phyloP scores from a whole-genome alignment of 805 yeast genomes.

The Starmerella khaoyaiensis region DNA sequence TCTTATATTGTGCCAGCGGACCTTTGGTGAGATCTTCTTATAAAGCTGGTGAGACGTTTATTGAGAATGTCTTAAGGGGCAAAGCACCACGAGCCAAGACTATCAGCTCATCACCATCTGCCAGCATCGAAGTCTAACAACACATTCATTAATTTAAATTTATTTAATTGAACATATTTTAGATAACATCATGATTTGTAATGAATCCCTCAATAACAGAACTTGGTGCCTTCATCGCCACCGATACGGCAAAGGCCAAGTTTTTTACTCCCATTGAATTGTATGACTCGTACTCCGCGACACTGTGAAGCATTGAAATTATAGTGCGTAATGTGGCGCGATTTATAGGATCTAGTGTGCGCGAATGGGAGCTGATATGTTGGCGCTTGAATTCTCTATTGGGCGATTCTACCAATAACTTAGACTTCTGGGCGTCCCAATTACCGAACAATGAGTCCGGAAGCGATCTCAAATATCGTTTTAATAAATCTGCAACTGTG shows the following conservation, averaged over 20 bases:
- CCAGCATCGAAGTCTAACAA: too few species aligned
- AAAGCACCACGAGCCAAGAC: slow-evolving; percentile 14
- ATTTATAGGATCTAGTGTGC: slow-evolving; percentile 41
- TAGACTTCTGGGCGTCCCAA: slow-evolving; percentile 10
- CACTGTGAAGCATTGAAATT: slow-evolving; percentile 54
- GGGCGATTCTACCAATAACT: too few species aligned
- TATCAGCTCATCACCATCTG: too few species aligned
- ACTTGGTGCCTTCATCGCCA: slow-evolving; percentile 7
- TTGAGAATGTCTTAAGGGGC: slow-evolving; percentile 64
- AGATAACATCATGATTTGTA: not conserved
- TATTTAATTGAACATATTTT: too few species aligned
- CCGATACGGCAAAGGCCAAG: slow-evolving; percentile 34
- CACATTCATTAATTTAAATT: too few species aligned
- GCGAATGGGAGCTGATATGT: too few species aligned
- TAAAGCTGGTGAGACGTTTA: slow-evolving; percentile 96
- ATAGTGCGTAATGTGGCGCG: slow-evolving; percentile 48
- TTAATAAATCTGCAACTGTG: slow-evolving; percentile 74
- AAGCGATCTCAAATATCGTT: slow-evolving; percentile 66
- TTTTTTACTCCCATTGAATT: slow-evolving; percentile 82
- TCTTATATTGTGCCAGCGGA: slow-evolving; percentile 92
- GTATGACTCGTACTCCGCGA: slow-evolving; percentile 43
- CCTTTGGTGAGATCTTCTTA: slow-evolving; percentile 93
- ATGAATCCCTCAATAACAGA: slow-evolving; percentile 7
- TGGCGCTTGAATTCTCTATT: too few species aligned
- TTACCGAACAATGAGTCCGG: slow-evolving; percentile 42